Evolutionary conservation across 202 grass and related monocot species (phyloP), one percentile per base, ranked within the genome.

Genomic region (Sporobolus alterniflorus): DNA sequence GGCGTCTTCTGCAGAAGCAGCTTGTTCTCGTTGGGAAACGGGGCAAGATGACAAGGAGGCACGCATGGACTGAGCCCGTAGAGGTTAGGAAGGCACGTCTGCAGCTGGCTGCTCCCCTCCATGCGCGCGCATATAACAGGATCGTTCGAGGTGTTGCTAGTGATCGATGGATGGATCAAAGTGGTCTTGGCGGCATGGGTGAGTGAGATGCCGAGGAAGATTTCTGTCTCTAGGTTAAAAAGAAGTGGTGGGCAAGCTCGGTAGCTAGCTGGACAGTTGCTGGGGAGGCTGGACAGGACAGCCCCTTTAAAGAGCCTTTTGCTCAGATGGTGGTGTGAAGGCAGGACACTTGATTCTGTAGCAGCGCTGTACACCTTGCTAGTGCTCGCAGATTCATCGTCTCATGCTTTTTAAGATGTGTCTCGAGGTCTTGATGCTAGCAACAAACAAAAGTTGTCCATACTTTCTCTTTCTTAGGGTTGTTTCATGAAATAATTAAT

Each of bases 241-340:
- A 64, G 63, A 60, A 64, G 62, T 43, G 78, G 74, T 86, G 79
- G 74, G 69, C 73, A 78, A 79, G 60, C 78, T 69, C 34, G 31
- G 24, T 74, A 43, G 75, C 74, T 74, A 43, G 75, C 74, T 77
- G 71, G 48, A 36, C 21, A 68, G 36, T 67, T 54, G 63, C 34
- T 43, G 75, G 25, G 30, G 54, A 63, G 47, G 15, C 76, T 49
- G 71, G 82, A 85, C 59, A 68, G 64, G 87, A 81, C 84, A 87
- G 30, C 8, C 68, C 68, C 79, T 90, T 90, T 90, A 90, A 90
- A 87, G 88, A 90, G 79, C 88, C 84, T 90, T 90, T 90, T 87
- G 84, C 88, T 87, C 88, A 83, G 74, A 90, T 86, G 70, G 78
- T 86, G 73, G 83, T 83, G 63, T 75, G 85, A 76, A 61, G 64